Percentiles rank a stretch among this genome's conserved stretches.
Conservation (phyloP, 2,329 filamentous ascomycete species). For the Mycosphaerella arachidis region DNA sequence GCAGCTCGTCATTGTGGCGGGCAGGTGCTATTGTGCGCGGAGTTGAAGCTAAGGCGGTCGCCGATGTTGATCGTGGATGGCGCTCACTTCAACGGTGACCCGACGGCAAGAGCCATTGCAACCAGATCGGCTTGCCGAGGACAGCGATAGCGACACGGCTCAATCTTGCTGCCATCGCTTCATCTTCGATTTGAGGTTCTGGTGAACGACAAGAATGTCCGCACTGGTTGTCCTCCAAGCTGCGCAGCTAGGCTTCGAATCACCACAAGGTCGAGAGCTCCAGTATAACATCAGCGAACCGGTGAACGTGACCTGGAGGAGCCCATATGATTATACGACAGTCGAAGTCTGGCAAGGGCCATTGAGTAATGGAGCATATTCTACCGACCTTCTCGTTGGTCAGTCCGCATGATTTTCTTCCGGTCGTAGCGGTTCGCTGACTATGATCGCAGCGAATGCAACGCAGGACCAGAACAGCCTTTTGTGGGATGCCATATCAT, state of each 20-base stretch:
- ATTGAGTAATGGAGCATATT: conserved; percentile 12
- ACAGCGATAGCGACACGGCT: not conserved
- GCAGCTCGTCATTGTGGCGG: not conserved
- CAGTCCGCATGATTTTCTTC: not conserved
- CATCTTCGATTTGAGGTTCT: not conserved
- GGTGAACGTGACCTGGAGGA: conserved; percentile 16
- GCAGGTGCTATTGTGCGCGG: not conserved
- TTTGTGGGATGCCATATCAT: conserved; percentile 10
- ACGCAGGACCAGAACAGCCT: conserved; percentile 7
- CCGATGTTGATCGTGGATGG: not conserved
- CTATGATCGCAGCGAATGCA: conserved; percentile 4
- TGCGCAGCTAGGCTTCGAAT: not conserved
- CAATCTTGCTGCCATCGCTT: not conserved
- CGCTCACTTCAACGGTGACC: not conserved
- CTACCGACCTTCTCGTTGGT: conserved; percentile 13
- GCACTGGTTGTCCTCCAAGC: not conserved
- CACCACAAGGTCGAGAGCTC: not conserved
- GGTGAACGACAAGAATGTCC: not conserved
- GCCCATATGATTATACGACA: conserved; percentile 14
- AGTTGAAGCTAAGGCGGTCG: not conserved
- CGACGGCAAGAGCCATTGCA: not conserved
- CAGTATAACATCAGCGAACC: conserved; percentile 6
- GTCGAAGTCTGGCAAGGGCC: conserved; percentile 15
- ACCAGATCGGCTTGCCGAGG: not conserved
- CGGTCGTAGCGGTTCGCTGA: not conserved